These are phyloP conservation scores for Astrephomene gubernaculifera DNA, from an alignment of 139 green algal genomes.

Conservation along the genomic window DNA sequence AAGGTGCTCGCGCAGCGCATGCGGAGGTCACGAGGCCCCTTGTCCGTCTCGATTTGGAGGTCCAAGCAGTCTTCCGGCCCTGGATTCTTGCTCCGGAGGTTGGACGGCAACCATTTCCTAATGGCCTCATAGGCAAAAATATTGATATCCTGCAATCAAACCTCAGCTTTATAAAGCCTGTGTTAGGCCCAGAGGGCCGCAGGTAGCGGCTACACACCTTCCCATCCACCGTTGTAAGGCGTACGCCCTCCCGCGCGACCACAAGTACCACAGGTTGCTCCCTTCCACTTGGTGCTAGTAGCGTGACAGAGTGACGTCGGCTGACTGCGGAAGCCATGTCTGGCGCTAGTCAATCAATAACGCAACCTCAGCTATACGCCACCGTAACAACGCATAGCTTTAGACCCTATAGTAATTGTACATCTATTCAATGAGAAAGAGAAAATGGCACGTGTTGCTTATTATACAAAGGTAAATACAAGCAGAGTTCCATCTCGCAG, in stretches of 20 bases:
- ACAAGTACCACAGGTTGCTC: slow-evolving; percentile 56
- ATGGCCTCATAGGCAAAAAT: slow-evolving; percentile 69
- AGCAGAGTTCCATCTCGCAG: no score
- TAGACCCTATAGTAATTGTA: no score
- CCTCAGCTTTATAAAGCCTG: neutral
- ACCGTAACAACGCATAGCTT: neutral
- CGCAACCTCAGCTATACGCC: neutral
- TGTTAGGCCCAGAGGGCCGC: neutral
- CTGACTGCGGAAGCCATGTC: neutral
- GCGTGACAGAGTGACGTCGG: slow-evolving; percentile 36
- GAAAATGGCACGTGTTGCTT: no score
- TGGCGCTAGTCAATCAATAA: neutral
- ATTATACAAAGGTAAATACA: no score
- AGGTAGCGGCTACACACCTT: slow-evolving; percentile 17
- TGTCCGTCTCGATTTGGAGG: slow-evolving; percentile 67
- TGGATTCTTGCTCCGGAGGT: slow-evolving; percentile 64
- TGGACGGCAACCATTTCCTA: slow-evolving; percentile 75
- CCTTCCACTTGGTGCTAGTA: slow-evolving; percentile 47
- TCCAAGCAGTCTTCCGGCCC: slow-evolving; percentile 69
- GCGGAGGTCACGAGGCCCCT: slow-evolving; percentile 68
- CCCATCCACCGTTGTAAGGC: slow-evolving; percentile 19
- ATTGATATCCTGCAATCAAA: slow-evolving; percentile 62
- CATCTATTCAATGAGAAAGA: no score
- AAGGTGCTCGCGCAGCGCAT: slow-evolving; percentile 54
- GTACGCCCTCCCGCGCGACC: slow-evolving; percentile 44